Evolutionary conservation across 768 basidiomycete species (phyloP), one percentile per base, ranked within the genome.

Genomic region (Pholiota molesta): DNA sequence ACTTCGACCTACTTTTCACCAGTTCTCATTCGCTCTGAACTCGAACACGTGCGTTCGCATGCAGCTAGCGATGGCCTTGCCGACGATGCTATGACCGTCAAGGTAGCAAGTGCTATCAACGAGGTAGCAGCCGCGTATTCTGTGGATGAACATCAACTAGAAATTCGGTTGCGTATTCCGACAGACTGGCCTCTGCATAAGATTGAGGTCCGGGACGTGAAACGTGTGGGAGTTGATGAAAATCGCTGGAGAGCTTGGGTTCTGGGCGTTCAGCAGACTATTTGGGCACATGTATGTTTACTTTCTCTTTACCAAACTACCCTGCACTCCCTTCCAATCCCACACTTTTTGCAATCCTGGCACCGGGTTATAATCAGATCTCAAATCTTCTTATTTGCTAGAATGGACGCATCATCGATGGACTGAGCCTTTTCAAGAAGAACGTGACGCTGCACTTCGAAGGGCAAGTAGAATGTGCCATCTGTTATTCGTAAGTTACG

Each of bases 391-490:
- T 51, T 21, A 54, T 37, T 29, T 23, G 10, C 19, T 64, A 97
- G 95, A 95, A 95, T 67, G 95, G 96, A 6, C 85, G 89, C 53
- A 89, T 99, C 29, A 81, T 92, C 10, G 97, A 99, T 70, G 95
- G 92, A 0, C 73, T 99, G 19, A 83, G 84, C 5, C 77, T 97
- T 61, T 99, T 98, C 84, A 96, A 95, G 77, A 94, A 91, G 76
- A 99, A 98, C 71, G 95, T 96, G 47, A 81, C 87, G 0, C 81
- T 92, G 19, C 94, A 99, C 73, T 99, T 99, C 69, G 94, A 97
- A 65, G 97, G 97, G 6, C 91, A 95, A 72, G 92, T 92, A 2
- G 95, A 97, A 68, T 99, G 97, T 74, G 94, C 97, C 0, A 98
- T 99, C 62, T 97, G 95, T 70, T 97, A 96, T 73, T 94, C 92